Conservation (phyloP, 2,329 filamentous ascomycete species). For the Aspergillus caelatus region DNA sequence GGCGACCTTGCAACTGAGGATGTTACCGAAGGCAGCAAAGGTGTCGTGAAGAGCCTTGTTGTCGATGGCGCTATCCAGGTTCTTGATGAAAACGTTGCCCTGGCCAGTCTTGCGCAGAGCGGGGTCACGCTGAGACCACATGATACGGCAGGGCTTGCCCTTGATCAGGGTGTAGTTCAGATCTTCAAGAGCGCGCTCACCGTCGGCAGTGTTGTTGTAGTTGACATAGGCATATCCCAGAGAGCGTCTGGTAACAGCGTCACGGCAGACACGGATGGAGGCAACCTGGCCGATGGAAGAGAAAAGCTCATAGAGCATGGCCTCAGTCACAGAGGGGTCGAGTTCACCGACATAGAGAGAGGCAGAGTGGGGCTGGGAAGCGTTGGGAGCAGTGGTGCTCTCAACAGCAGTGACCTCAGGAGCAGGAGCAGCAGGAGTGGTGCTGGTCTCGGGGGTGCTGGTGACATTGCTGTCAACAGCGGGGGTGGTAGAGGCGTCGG, state of each 20-base stretch:
- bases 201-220: constrained; percentile 96
- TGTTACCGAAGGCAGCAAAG: constrained; percentile 98
- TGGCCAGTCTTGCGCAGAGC: constrained; percentile 98
- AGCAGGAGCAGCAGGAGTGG: constrained; percentile 73
- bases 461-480: constrained; percentile 62
- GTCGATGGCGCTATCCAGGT: constrained; percentile 96
- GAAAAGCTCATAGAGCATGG: constrained; percentile 99
- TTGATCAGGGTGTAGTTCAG: constrained; percentile 99
- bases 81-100: constrained; percentile 99
- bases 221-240: constrained; percentile 99
- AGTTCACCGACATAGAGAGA: constrained; percentile 99
- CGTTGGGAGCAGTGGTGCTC: constrained; percentile 66
- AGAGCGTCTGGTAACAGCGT: constrained; percentile 96
- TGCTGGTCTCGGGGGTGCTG: constrained; percentile 62
- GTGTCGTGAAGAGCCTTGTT: constrained; percentile 99
- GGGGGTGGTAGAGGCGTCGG: constrained; percentile 74
- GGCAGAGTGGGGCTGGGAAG: constrained; percentile 86
- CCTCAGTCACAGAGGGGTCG: constrained; percentile 95
- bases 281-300: constrained; percentile 98
- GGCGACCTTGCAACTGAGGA: constrained; percentile 98
- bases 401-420: constrained; percentile 43
- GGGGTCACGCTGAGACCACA: constrained; percentile 99
- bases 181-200: constrained; percentile 97
- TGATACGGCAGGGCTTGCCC: constrained; percentile 98
- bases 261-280: constrained; percentile 99